Conservation (phyloP, 352 stramenopile genomes). For the Globisporangium cederbergense region DNA sequence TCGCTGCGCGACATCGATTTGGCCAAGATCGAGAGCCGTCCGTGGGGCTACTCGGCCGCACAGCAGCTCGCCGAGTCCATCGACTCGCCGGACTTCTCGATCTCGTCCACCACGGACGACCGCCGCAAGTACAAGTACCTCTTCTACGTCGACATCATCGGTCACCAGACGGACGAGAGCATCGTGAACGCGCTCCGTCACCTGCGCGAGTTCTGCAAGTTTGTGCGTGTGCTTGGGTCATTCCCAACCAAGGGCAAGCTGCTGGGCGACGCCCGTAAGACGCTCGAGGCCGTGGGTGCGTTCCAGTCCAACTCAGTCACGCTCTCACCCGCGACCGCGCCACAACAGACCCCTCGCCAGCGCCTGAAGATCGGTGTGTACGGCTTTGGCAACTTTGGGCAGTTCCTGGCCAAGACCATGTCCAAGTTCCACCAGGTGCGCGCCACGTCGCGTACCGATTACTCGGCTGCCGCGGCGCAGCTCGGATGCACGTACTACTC, state of each 20-base stretch:
- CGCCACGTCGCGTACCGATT: conserved; percentile 85
- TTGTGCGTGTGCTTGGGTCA: conserved; percentile 82
- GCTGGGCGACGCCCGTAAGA: conserved; percentile 49
- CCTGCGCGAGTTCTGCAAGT: conserved; percentile 78
- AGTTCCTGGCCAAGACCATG: conserved; percentile 97
- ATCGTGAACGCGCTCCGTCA: conserved; percentile 74
- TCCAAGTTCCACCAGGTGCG: conserved; percentile 89
- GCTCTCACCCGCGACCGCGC: conserved; percentile 23
- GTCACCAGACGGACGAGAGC: conserved; percentile 56
- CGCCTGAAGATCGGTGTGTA: conserved; percentile 95
- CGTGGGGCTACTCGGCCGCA: conserved; percentile 52
- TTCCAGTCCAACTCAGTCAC: conserved; percentile 25
- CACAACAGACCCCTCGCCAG: conserved; percentile 20
- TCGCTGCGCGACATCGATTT: conserved; percentile 61
- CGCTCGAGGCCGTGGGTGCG: conserved; percentile 46
- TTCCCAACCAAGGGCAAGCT: conserved; percentile 76
- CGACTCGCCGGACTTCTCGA: conserved; percentile 31
- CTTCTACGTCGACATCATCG: conserved; percentile 74
- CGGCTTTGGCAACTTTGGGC: conserved; percentile 97
- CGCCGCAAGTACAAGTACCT: conserved; percentile 73
- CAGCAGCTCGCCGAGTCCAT: conserved; percentile 42
- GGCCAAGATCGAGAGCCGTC: conserved; percentile 73
- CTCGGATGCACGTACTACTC: conserved; percentile 66
- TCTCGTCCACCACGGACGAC: conserved; percentile 21
- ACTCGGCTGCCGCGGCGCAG: conserved; percentile 47